These are phyloP conservation scores for Musa beccarii DNA, from an alignment of 176 grass and related monocot genomes.

Conservation along the genomic window DNA sequence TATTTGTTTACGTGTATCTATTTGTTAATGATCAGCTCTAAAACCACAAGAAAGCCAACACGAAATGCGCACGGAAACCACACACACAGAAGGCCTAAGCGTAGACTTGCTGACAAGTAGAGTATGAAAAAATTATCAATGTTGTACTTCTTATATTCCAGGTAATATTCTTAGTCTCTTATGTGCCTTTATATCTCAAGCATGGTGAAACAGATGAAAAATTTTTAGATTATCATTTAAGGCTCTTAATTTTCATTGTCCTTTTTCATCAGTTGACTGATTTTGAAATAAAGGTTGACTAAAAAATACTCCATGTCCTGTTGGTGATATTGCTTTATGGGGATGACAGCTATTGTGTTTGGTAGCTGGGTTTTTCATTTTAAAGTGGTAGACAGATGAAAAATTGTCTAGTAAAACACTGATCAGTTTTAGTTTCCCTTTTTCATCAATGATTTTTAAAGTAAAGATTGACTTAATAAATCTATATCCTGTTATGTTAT, in stretches of 20 bases:
- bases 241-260: too few species aligned
- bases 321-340: not conserved
- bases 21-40: not conserved
- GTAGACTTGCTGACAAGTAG: constrained; percentile 13
- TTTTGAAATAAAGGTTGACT: too few species aligned
- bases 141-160: not conserved
- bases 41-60: not conserved
- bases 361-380: too few species aligned
- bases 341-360: too few species aligned
- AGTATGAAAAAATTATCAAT: not conserved
- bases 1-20: not conserved
- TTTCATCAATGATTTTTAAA: not conserved
- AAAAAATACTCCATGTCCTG: not conserved
- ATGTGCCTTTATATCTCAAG: not conserved
- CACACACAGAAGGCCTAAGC: constrained; percentile 8
- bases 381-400: too few species aligned
- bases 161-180: not conserved
- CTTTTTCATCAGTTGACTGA: too few species aligned
- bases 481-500: too few species aligned
- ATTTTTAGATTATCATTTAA: not conserved
- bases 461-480: not conserved
- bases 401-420: too few species aligned
- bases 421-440: too few species aligned
- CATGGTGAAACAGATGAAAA: not conserved
- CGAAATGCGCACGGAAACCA: not conserved